Percentiles rank a stretch among this genome's conserved stretches.
Conservation (phyloP, 306 rosid genomes). For the Lathyrus aphaca region DNA sequence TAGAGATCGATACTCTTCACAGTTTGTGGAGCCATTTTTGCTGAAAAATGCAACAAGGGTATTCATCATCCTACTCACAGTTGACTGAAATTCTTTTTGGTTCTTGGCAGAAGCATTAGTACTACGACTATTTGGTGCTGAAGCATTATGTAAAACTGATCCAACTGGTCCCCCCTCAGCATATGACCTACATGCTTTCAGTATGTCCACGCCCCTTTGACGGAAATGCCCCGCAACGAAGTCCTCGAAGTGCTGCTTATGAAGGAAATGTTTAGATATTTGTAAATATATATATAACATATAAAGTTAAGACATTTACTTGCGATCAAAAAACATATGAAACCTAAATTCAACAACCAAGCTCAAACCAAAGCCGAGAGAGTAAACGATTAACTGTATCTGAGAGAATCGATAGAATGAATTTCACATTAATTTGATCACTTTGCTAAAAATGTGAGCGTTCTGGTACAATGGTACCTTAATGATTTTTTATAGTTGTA, state of each 20-base stretch:
- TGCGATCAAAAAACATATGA: background rate
- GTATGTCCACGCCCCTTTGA: slow-evolving; percentile 49
- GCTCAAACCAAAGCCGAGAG: slow-evolving; percentile 7
- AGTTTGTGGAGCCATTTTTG: slow-evolving; percentile 65
- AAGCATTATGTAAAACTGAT: slow-evolving; percentile 37
- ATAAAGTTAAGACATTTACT: slow-evolving; percentile 5
- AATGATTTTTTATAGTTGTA: background rate
- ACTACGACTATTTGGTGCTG: background rate
- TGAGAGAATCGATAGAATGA: background rate
- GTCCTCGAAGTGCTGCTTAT: slow-evolving; percentile 76
- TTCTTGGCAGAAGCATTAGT: background rate
- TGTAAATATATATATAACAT: no score
- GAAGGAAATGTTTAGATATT: slow-evolving; percentile 13
- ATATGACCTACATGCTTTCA: slow-evolving; percentile 65
- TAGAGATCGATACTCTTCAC: slow-evolving; percentile 53
- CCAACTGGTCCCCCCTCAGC: slow-evolving; percentile 64
- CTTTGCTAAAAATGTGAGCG: background rate
- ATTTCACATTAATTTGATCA: background rate
- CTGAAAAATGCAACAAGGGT: slow-evolving; percentile 62
- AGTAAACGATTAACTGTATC: slow-evolving; percentile 2
- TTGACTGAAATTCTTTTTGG: slow-evolving; percentile 49
- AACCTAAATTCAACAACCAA: slow-evolving; percentile 11
- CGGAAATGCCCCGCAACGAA: slow-evolving; percentile 65
- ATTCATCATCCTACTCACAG: slow-evolving; percentile 61
- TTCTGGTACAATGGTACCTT: slow-evolving; percentile 2